Conservation (phyloP, 2,329 filamentous ascomycete species). For the Helicocarpus griseus region DNA sequence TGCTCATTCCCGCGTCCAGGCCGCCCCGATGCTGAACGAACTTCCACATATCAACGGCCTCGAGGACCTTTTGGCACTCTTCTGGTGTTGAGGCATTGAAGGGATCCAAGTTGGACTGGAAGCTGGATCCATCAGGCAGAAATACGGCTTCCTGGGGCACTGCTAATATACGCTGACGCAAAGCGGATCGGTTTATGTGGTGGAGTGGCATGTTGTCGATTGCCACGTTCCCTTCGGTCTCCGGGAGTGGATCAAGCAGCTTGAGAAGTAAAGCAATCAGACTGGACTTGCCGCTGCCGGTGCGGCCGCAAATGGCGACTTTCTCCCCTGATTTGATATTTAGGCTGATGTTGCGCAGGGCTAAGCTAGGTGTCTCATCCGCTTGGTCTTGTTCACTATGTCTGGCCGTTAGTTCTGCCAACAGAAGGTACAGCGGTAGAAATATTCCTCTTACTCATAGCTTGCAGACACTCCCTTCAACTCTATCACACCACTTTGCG, state of each 20-base stretch:
- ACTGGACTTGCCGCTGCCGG: constrained; percentile 73
- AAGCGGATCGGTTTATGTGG: constrained; percentile 47
- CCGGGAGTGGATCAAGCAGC: constrained; percentile 42
- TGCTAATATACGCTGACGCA: constrained; percentile 55
- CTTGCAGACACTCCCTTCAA: too few species aligned
- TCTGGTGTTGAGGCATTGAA: constrained; percentile 47
- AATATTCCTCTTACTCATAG: too few species aligned
- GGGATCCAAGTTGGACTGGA: constrained; percentile 55
- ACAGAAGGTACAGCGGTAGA: too few species aligned
- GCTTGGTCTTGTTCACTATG: too few species aligned
- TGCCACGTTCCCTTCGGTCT: constrained; percentile 50
- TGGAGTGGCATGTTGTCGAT: constrained; percentile 54
- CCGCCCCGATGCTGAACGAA: too few species aligned
- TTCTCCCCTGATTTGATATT: constrained; percentile 68
- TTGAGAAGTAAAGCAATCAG: constrained; percentile 54
- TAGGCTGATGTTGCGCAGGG: constrained; percentile 59
- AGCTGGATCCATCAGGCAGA: constrained; percentile 52
- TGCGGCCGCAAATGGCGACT: constrained; percentile 71
- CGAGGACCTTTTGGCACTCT: constrained; percentile 45
- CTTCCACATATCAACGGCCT: constrained; percentile 50
- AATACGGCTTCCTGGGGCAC: constrained; percentile 58
- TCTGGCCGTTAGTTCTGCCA: too few species aligned
- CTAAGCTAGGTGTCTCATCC: constrained; percentile 65
- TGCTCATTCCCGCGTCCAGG: too few species aligned
- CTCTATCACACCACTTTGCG: too few species aligned